Evolutionary conservation across 148 eudicot species (phyloP), one percentile per base, ranked within the genome.

Genomic region (Heliosperma pusillum): DNA sequence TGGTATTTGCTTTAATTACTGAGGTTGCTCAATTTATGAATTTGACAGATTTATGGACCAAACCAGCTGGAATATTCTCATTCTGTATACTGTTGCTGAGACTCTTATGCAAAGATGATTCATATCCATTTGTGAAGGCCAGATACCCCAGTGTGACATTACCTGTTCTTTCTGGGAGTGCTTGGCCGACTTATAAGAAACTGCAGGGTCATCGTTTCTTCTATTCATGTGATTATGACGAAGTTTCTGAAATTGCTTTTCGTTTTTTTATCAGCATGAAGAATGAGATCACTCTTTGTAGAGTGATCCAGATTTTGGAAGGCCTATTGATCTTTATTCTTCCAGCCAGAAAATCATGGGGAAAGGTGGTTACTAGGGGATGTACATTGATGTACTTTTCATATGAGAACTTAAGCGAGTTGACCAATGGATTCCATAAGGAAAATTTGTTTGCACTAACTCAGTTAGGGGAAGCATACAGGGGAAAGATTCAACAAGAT

Each of bases 401-500:
- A 5, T 57, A 57, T 57, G 60, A 57, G 24, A 59, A 59, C 64
- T 22, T 59, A 6, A 16, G 27, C 13, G 26, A 59, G 64, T 4
- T 59, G 27, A 59, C 64, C 11, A 12, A 21, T 59, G 20, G 27
- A 16, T 59, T 59, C 64, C 19, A 9, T 22, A 19, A 57, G 21
- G 21, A 57, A 59, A 59, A 59, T 59, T 8, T 59, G 64, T 59
- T 59, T 59, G 64, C 64, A 22, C 64, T 9, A 59, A 59, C 64
- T 8, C 27, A 59, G 64, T 2, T 59, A 59, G 26, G 64, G 19
- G 64, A 59, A 59, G 64, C 64, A 59, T 59, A 59, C 22, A 59
- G 27, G 26, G 27, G 27, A 59, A 59, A 59, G 12, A 59, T 59
- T 59, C 64, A 6, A 22, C 64, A 59, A 59, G 26, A 21, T 59